These are phyloP conservation scores for Clavispora fructus DNA, from an alignment of 805 yeast genomes.

Conservation along the genomic window DNA sequence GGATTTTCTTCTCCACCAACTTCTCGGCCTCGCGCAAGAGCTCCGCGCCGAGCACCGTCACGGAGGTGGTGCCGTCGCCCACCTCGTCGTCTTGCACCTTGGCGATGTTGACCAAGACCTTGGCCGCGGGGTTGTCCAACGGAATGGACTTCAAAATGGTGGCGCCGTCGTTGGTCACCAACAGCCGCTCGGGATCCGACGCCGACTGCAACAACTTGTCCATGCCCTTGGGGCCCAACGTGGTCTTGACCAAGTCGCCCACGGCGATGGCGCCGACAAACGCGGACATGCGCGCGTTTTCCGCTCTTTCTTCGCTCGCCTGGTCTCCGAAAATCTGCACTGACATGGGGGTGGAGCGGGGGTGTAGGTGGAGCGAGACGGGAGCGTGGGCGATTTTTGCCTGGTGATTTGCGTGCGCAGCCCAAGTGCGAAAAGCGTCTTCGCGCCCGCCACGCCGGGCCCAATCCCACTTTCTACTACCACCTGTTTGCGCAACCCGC, in stretches of 20 bases:
- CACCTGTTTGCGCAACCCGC: too few species aligned
- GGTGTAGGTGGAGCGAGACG: background rate
- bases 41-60: slow-evolving; percentile 87
- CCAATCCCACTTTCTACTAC: background rate
- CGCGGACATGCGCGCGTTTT: slow-evolving; percentile 94
- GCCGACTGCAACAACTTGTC: slow-evolving; percentile 90
- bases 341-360: slow-evolving; percentile 42
- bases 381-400: slow-evolving; percentile 1
- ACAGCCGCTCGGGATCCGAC: slow-evolving; percentile 58
- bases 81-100: slow-evolving; percentile 98
- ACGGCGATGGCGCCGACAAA: slow-evolving; percentile 99
- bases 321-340: slow-evolving; percentile 96
- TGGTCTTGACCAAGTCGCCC: slow-evolving; percentile 90
- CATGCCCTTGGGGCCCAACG: slow-evolving; percentile 99
- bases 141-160: slow-evolving; percentile 93
- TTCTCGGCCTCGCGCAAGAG: slow-evolving; percentile 91
- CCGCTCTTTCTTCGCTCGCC: slow-evolving; percentile 96
- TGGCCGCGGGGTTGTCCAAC: slow-evolving; percentile 95
- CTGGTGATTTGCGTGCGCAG: slow-evolving; percentile 1
- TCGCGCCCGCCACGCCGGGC: background rate
- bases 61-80: slow-evolving; percentile 98
- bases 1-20: slow-evolving; percentile 86
- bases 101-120: slow-evolving; percentile 88
- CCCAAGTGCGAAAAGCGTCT: background rate
- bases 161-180: slow-evolving; percentile 98